Conservation (phyloP, 2,329 filamentous ascomycete genomes). For the Diaporthe sp. region DNA sequence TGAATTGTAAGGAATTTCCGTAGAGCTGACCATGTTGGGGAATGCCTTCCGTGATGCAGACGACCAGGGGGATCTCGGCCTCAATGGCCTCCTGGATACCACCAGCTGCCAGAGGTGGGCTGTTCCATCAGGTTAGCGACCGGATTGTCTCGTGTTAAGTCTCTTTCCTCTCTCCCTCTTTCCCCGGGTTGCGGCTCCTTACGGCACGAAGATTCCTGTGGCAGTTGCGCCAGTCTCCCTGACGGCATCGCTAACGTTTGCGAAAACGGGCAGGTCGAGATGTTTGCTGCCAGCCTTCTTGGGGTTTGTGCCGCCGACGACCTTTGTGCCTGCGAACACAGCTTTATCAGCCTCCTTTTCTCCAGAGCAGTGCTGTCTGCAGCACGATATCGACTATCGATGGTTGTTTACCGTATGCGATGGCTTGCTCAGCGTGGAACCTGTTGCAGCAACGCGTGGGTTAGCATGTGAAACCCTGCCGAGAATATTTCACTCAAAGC, state of each 20-base stretch:
- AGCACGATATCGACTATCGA: conserved; percentile 5
- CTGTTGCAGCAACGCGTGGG: conserved; percentile 63
- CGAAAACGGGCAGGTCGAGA: conserved; percentile 93
- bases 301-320: conserved; percentile 98
- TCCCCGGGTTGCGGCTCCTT: conserved; percentile 65
- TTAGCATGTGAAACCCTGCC: conserved; percentile 42
- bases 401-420: conserved; percentile 88
- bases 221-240: conserved; percentile 92
- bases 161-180: not conserved
- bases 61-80: conserved; percentile 93
- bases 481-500: conserved; percentile 19
- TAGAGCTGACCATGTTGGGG: conserved; percentile 86
- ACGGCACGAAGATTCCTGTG: conserved; percentile 97
- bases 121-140: conserved; percentile 52
- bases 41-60: conserved; percentile 98
- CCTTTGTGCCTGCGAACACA: conserved; percentile 81
- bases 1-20: conserved; percentile 23
- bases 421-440: conserved; percentile 97
- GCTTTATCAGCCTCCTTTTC: conserved; percentile 35
- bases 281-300: conserved; percentile 96
- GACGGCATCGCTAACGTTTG: conserved; percentile 87
- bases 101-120: conserved; percentile 89
- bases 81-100: conserved; percentile 97
- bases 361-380: not conserved
- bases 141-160: not conserved